phyloP scores from a whole-genome alignment of 1,284 basidiomycete genomes.

The Volvariella surrecta region DNA sequence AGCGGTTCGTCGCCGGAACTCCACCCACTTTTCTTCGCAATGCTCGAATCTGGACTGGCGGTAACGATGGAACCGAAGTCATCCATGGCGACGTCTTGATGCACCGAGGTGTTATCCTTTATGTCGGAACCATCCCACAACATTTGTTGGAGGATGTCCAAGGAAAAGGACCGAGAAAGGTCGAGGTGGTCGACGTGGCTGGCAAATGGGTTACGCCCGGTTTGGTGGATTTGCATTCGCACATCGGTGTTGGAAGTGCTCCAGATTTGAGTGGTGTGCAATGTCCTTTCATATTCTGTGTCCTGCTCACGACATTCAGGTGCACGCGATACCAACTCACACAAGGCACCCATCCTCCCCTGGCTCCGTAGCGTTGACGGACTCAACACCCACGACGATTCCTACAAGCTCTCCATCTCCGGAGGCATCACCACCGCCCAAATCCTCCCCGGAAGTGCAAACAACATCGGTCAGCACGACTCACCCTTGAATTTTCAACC shows the following conservation, averaged over 20 bases:
- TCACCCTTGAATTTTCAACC: neutral
- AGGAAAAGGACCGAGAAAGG: constrained; percentile 1
- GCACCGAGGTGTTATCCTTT: constrained; percentile 43
- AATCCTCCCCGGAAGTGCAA: constrained; percentile 26
- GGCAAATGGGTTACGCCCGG: constrained; percentile 45
- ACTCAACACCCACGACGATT: constrained; percentile 28
- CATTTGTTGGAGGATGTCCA: constrained; percentile 12
- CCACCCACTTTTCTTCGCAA: constrained; percentile 57
- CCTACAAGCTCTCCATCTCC: constrained; percentile 21
- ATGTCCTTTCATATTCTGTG: constrained; percentile 19
- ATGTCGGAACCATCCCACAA: constrained; percentile 29
- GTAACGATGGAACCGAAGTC: constrained; percentile 48
- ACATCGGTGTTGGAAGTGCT: constrained; percentile 47
- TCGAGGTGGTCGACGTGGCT: constrained; percentile 27
- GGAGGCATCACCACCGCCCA: constrained; percentile 28
- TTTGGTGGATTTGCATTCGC: constrained; percentile 62
- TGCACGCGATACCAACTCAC: constrained; percentile 24
- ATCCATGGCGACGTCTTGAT: constrained; percentile 49
- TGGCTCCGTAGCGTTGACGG: constrained; percentile 27
- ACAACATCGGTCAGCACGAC: constrained; percentile 22
- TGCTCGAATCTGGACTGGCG: constrained; percentile 79
- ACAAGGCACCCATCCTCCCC: constrained; percentile 37
- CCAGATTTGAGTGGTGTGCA: constrained; percentile 32
- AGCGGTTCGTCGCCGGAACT: constrained; percentile 60
- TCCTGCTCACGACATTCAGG: constrained; percentile 16